A percentile compares a stretch with the other conserved stretches of the same genome.
Evolutionary conservation across 495 filamentous ascomycete genomes (phyloP).

Genomic region (Amniculicola lignicola): DNA sequence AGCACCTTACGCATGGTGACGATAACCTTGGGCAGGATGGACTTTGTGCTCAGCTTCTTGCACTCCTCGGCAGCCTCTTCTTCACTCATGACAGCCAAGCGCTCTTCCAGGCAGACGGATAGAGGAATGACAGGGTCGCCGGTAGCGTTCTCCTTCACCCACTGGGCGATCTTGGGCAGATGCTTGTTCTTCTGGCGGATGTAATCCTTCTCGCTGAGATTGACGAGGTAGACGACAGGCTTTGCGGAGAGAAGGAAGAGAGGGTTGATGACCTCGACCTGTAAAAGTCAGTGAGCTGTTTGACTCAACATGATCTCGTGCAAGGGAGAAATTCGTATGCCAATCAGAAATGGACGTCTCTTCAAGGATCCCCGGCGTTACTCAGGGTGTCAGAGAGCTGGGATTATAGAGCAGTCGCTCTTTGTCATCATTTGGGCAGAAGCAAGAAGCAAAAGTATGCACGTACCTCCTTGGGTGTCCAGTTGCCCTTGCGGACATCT

Average conservation of each 20-base stretch:
- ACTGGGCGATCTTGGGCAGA: constrained; percentile 84
- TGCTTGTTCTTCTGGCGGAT: constrained; percentile 99
- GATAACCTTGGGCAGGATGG: constrained; percentile 87
- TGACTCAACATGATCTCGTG: not conserved
- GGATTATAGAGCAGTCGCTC: constrained; percentile 94
- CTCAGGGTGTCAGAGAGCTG: constrained; percentile 96
- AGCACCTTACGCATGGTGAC: constrained; percentile 90
- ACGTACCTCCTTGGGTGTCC: constrained; percentile 93
- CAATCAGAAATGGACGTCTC: constrained; percentile 62
- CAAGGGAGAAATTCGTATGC: constrained; percentile 1
- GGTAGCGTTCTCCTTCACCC: constrained; percentile 84
- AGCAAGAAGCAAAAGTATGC: constrained; percentile 17
- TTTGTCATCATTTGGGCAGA: constrained; percentile 91
- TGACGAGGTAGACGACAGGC: constrained; percentile 95
- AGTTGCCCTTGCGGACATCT: constrained; percentile 86
- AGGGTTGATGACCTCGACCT: constrained; percentile 96
- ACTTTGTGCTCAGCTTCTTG: constrained; percentile 83
- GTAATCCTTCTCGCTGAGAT: constrained; percentile 95
- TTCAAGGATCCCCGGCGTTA: constrained; percentile 77
- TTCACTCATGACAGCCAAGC: constrained; percentile 75
- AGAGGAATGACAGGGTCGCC: constrained; percentile 91
- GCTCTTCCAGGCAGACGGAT: constrained; percentile 88
- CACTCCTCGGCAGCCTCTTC: constrained; percentile 80
- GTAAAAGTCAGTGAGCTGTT: constrained; percentile 10
- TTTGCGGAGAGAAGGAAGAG: constrained; percentile 94